These are phyloP conservation scores for Penicillium robsamsonii DNA, from an alignment of 495 filamentous ascomycete genomes.

Conservation along the genomic window DNA sequence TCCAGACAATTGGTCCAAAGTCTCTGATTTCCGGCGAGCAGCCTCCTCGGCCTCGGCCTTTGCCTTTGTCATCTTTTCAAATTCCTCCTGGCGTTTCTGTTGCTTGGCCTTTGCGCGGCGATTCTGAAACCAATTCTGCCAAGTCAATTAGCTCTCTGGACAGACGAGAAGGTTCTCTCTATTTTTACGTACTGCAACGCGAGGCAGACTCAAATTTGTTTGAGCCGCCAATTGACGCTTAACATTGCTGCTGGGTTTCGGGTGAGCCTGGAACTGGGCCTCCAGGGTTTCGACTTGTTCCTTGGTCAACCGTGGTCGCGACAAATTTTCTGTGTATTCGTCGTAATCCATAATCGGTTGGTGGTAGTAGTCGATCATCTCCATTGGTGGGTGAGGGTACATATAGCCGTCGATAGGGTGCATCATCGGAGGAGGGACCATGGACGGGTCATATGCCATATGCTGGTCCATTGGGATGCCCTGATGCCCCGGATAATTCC, in stretches of 20 bases:
- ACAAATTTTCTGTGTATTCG: slow-evolving; percentile 51
- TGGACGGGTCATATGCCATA: slow-evolving; percentile 40
- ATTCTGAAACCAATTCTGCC: slow-evolving; percentile 90
- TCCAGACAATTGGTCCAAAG: slow-evolving; percentile 25
- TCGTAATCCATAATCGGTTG: slow-evolving; percentile 52
- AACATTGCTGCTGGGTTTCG: slow-evolving; percentile 72
- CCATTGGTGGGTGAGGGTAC: slow-evolving; percentile 43
- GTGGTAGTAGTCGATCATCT: slow-evolving; percentile 49
- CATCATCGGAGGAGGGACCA: slow-evolving; percentile 44
- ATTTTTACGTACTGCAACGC: slow-evolving; percentile 66
- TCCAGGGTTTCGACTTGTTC: slow-evolving; percentile 79
- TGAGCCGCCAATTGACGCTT: slow-evolving; percentile 72
- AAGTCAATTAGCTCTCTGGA: slow-evolving; percentile 13
- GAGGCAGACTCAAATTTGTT: slow-evolving; percentile 68
- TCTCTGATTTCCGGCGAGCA: slow-evolving; percentile 36
- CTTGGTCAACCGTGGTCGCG: slow-evolving; percentile 69
- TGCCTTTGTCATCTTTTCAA: slow-evolving; percentile 54
- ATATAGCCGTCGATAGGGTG: slow-evolving; percentile 46
- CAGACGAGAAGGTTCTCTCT: neutral
- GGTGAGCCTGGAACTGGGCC: slow-evolving; percentile 69
- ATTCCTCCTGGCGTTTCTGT: slow-evolving; percentile 69
- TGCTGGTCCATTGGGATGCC: slow-evolving; percentile 42
- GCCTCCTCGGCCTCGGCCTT: slow-evolving; percentile 48
- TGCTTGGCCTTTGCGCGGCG: slow-evolving; percentile 80
- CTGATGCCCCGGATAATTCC: slow-evolving; percentile 39